Evolutionary conservation across 768 basidiomycete genomes (phyloP), one percentile per base, ranked within the genome.

Genomic region (Tulasnella sp.): DNA sequence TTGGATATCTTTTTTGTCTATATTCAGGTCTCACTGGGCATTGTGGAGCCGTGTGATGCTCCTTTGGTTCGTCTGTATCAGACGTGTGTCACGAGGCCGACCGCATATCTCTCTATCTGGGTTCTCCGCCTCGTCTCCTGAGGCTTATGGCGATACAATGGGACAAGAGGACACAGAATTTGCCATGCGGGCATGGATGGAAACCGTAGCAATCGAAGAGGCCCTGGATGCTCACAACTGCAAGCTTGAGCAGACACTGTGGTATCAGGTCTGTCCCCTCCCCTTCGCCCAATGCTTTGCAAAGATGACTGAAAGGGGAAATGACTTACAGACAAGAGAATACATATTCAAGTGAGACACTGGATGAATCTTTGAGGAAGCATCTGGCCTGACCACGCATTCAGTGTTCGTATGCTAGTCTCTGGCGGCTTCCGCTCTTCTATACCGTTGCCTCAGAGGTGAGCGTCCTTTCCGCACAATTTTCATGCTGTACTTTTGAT

Each of bases 141-240:
- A 5, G 34, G 34, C 15, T 5, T 5, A 38, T 38, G 34, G 15
- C 15, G 34, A 38, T 7, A 15, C 34, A 38, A 15, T 38, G 15
- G 60, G 50, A 41, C 17, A 21, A 22, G 60, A 56, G 12, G 43
- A 53, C 8, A 43, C 60, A 9, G 53, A 56, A 21, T 61, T 55
- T 30, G 60, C 60, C 9, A 49, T 56, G 34, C 42, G 60, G 19
- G 48, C 60, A n/a, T 61, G 53, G 53, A 48, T 61, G 60, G 60
- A 61, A 38, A 61, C 60, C 4, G 15, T 56, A 24, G 60, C 43
- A 2, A 54, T 61, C 21, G 60, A 61, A 34, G 60, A 61, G 1
- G 53, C 53, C n/a, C 30, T 61, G 44, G 38, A 61, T 19, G 41
- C 46, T n/a, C 60, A 61, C 27, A 44, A 21, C 7, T 61, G 60